Percentiles rank a stretch among this genome's conserved stretches.
Conservation (phyloP, 768 basidiomycete species). For the Trametes cingulata region DNA sequence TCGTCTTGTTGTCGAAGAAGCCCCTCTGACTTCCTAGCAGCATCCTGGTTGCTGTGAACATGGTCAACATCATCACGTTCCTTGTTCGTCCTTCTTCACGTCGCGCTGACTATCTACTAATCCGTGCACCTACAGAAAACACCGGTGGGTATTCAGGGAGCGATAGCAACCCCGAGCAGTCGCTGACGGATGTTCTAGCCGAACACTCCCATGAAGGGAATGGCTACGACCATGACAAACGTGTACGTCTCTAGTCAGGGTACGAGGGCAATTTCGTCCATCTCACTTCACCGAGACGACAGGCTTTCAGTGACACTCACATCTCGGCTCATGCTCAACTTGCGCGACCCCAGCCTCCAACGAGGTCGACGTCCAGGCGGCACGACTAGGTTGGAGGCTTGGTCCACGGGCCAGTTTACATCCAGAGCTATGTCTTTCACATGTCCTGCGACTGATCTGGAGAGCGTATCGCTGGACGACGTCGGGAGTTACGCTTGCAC, state of each 20-base stretch:
- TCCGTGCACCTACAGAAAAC: not conserved
- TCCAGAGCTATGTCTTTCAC: constrained; percentile 11
- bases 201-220: constrained; percentile 9
- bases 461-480: not conserved
- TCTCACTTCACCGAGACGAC: not conserved
- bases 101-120: not conserved
- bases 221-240: constrained; percentile 12
- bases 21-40: not conserved
- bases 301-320: constrained; percentile 8
- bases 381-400: constrained; percentile 2
- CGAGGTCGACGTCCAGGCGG: not conserved
- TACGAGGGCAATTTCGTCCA: too few species aligned
- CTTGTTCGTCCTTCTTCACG: not conserved
- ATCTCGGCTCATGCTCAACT: constrained; percentile 10
- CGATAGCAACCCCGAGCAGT: too few species aligned
- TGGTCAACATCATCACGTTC: constrained; percentile 15
- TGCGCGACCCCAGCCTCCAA: constrained; percentile 6
- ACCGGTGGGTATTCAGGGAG: not conserved
- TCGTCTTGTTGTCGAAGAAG: too few species aligned
- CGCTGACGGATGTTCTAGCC: constrained; percentile 1
- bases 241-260: constrained; percentile 7
- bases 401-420: constrained; percentile 13
- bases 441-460: not conserved
- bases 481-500: not conserved
- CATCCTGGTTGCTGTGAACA: constrained; percentile 15